Evolutionary conservation across 2,329 filamentous ascomycete genomes (phyloP).

Genomic region (Plectosphaerella cucumerina): DNA sequence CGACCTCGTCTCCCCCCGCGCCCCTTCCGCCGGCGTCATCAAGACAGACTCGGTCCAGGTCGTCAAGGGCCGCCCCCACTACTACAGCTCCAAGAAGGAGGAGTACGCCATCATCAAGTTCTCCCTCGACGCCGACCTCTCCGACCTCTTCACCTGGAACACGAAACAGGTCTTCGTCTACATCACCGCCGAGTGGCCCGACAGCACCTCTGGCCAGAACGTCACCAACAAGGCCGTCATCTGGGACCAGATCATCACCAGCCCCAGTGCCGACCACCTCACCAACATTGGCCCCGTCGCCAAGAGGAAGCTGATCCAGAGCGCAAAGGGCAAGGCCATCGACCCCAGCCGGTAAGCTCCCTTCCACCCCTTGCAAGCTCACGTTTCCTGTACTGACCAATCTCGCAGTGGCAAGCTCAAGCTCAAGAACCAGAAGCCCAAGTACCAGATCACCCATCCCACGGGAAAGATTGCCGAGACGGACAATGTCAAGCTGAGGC

Average conservation of each 20-base stretch:
- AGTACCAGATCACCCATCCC: constrained; percentile 96
- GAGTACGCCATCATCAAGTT: constrained; percentile 96
- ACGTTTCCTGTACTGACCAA: constrained; percentile 3
- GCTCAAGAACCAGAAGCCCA: constrained; percentile 81
- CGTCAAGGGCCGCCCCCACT: constrained; percentile 88
- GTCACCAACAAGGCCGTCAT: constrained; percentile 73
- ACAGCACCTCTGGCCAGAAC: constrained; percentile 24
- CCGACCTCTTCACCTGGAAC: constrained; percentile 96
- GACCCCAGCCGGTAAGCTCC: constrained; percentile 49
- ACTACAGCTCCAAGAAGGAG: constrained; percentile 88
- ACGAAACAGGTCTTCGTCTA: constrained; percentile 98
- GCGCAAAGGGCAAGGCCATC: constrained; percentile 54
- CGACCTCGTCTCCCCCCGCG: constrained; percentile 66
- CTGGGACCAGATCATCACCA: constrained; percentile 93
- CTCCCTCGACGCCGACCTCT: constrained; percentile 86
- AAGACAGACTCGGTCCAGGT: constrained; percentile 77
- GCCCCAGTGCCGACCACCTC: constrained; percentile 59
- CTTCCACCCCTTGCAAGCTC: neutral
- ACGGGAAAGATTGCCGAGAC: constrained; percentile 71
- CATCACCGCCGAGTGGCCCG: constrained; percentile 73
- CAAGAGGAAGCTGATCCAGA: constrained; percentile 59
- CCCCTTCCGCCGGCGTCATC: constrained; percentile 58
- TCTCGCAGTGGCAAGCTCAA: constrained; percentile 62
- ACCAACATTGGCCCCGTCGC: constrained; percentile 55
- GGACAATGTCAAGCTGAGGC: constrained; percentile 68